Base-by-base conservation (phyloP, 495 filamentous ascomycete genomes). In the Xylaria cubensis region DNA sequence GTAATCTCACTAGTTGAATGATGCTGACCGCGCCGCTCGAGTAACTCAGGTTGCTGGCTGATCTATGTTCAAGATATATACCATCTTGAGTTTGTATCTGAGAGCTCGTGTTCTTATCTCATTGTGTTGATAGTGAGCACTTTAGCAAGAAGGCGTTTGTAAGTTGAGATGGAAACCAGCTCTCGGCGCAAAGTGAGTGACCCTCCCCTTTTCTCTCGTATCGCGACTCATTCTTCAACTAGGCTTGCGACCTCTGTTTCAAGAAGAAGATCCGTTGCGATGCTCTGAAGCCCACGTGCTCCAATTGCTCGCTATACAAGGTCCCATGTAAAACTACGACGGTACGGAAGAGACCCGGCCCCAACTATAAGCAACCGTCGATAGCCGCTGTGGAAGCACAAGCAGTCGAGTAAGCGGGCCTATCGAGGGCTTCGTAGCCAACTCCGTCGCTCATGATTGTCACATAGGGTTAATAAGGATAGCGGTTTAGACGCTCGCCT, bases 221-320 rank as follows among this genome's bases (percentile, higher is more conserved):
- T 39, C 10, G 32, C 34, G 19, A 44, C 62, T 64, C 41, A 64
- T 29, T 15, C 62, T 48, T 21, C 21, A 24, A 3, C 21, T 26
- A 67, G 64, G 75, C 75, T 42, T 76, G 79, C 56, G 79, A 81
- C 61, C 77, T 79, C 3, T 81, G 79, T 73, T 79, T 79, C 46
- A 76, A 75, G 75, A 81, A 80, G 63, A 81, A 81, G 64, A 78
- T 81, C 24, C 78, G 74, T 48, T 81, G 79, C 70, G 79, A 81
- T 65, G 78, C 75, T 75, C 42, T 80, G 34, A 81, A 76, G 64
- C 78, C 79, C 10, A 64, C 72, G 4, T 81, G 79, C 70, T 81
- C 79, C 17, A 80, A 81, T 41, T 81, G 79, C 66, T 64, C 72
- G 21, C 73, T 77, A 32, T 81, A 81, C 56, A 76, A 74, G n/a